Evolutionary conservation across 208 protist genomes (phyloP), one percentile per base, ranked within the genome.

Genomic region (Phytomonas francai): DNA sequence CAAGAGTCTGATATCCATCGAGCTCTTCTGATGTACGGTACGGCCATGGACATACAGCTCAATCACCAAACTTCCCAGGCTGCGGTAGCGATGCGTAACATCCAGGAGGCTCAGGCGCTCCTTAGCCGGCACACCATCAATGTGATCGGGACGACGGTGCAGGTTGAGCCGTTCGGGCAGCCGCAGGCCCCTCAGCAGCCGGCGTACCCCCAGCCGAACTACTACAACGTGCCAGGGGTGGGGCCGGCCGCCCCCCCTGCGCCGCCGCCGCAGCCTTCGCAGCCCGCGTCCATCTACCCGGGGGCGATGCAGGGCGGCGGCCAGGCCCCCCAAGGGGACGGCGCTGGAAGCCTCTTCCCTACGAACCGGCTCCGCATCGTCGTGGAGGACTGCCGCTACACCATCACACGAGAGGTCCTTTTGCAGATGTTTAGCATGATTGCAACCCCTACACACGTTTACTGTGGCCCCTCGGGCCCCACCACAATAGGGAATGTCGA

Each of bases 331-430:
- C 22, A 32, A 65, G 57, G 67, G 70, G 39, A 74, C 19, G 39
- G 39, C 39, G 39, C 4, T 14, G 8, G 39, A 1, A 29, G 69
- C 65, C 56, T 56, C 62, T 29, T 31, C 3, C 62, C 72, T 19
- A 67, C 63, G 8, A 56, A 45, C 19, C 85, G 88, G 0, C 80
- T 95, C 34, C 77, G 78, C 27, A 78, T 95, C 28, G 68, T 92
- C 3, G 87, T 95, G 19, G 87, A 95, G 71, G 79, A 89, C 64
- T 95, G 89, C 70, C 83, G 78, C 39, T 90, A 91, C 79, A 81
- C 85, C n/a, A 83, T 95, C 60, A 93, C 84, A 1, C 81, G 87
- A 33, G 82, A 89, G 3, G 74, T 93, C 59, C 72, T 95, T 16
- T 64, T 75, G 62, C 79, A 91, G 34, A 84, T 95, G 73, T 95